These are phyloP conservation scores for Debaryomyces tyrocola DNA, from an alignment of 805 yeast species.

Conservation along the genomic window DNA sequence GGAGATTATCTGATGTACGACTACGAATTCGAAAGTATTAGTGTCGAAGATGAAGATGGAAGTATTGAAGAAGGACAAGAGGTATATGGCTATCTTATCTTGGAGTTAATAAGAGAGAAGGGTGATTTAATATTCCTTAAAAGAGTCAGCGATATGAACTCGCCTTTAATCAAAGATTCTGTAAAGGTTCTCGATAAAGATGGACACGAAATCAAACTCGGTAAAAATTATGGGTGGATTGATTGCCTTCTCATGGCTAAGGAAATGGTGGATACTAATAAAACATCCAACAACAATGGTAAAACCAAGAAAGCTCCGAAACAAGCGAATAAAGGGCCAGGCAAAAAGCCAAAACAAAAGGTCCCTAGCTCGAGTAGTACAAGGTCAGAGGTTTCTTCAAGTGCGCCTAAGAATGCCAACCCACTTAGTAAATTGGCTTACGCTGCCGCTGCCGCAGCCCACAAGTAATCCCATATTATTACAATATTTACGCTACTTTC, in stretches of 20 bases:
- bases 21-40: slow-evolving; percentile 59
- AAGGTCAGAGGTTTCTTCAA: not conserved
- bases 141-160: slow-evolving; percentile 37
- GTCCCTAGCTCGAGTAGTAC: slow-evolving; percentile 1
- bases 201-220: slow-evolving; percentile 42
- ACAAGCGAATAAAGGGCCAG: slow-evolving; percentile 1
- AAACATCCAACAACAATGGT: slow-evolving; percentile 11
- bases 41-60: slow-evolving; percentile 19
- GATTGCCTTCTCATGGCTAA: slow-evolving; percentile 68
- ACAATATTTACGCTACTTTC: not conserved
- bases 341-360: slow-evolving; percentile 4
- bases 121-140: slow-evolving; percentile 55
- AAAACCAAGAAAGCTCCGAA: slow-evolving; percentile 6
- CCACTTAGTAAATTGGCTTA: slow-evolving; percentile 38
- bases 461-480: not conserved
- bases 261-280: slow-evolving; percentile 39
- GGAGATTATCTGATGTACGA: slow-evolving; percentile 73
- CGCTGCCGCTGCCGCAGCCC: slow-evolving; percentile 48
- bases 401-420: slow-evolving; percentile 2
- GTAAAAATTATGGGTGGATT: slow-evolving; percentile 61
- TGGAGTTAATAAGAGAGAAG: slow-evolving; percentile 59
- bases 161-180: slow-evolving; percentile 19
- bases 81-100: slow-evolving; percentile 59
- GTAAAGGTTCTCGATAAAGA: slow-evolving; percentile 30
- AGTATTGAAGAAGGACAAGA: slow-evolving; percentile 36